Percentiles rank a stretch among this genome's conserved stretches.
Evolutionary conservation across 257 asterid genomes (phyloP).

Genomic region (Gentiana macrophylla): DNA sequence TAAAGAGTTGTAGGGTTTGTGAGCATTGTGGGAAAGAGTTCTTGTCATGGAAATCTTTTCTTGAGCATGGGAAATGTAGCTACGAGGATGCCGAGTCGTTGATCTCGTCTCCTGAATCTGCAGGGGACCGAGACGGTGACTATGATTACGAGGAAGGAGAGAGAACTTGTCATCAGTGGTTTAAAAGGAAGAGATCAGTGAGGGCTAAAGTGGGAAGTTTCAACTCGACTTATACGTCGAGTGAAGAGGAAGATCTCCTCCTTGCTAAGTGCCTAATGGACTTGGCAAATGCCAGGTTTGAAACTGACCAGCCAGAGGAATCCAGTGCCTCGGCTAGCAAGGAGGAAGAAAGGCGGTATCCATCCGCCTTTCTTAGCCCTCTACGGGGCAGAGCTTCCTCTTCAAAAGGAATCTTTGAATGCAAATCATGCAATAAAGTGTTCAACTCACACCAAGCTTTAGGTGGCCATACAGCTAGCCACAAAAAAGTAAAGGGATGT

Average conservation of each 20-base stretch:
- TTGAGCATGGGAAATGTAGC: slow-evolving; percentile 87
- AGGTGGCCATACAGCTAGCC: slow-evolving; percentile 93
- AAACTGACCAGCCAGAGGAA: slow-evolving; percentile 50
- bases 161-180: slow-evolving; percentile 47
- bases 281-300: slow-evolving; percentile 51
- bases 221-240: slow-evolving; percentile 21
- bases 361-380: slow-evolving; percentile 15
- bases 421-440: slow-evolving; percentile 91
- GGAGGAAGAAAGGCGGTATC: slow-evolving; percentile 50
- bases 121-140: slow-evolving; percentile 28
- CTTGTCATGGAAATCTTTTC: slow-evolving; percentile 80
- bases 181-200: slow-evolving; percentile 64
- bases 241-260: slow-evolving; percentile 71
- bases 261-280: slow-evolving; percentile 69
- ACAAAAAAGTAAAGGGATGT: slow-evolving; percentile 86
- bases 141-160: slow-evolving; percentile 1
- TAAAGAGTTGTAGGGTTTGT: slow-evolving; percentile 61
- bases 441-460: slow-evolving; percentile 91
- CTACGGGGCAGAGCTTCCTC: slow-evolving; percentile 19
- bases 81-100: slow-evolving; percentile 67
- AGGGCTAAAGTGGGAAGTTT: slow-evolving; percentile 50
- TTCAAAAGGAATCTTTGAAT: slow-evolving; percentile 63
- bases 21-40: slow-evolving; percentile 92
- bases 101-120: slow-evolving; percentile 49
- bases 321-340: slow-evolving; percentile 67